phyloP scores from a whole-genome alignment of 202 grass and related monocot genomes.

The Saccharum hybrid region DNA sequence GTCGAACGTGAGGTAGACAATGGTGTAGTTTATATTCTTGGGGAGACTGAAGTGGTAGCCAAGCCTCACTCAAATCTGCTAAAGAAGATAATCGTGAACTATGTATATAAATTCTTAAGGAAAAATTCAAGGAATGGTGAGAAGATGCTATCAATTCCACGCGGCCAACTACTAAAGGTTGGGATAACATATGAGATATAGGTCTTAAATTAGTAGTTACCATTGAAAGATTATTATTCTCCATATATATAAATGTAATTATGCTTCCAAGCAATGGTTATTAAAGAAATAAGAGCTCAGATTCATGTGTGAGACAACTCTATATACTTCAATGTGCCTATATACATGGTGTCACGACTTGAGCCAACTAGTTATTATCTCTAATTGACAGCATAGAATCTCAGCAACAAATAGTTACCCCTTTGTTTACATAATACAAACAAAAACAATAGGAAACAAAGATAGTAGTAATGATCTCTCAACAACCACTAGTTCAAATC shows the following conservation, averaged over 20 bases:
- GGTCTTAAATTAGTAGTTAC: background rate
- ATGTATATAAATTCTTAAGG: conserved; percentile 54
- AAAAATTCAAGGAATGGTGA: conserved; percentile 64
- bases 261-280: background rate
- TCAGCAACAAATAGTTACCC: background rate
- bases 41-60: conserved; percentile 58
- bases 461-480: background rate
- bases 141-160: conserved; percentile 59
- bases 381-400: background rate
- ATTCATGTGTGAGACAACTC: background rate
- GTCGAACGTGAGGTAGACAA: conserved; percentile 58
- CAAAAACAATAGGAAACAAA: background rate
- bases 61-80: conserved; percentile 47
- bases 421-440: background rate
- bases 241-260: background rate
- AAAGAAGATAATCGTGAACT: conserved; percentile 57
- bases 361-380: background rate
- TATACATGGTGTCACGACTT: background rate
- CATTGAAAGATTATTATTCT: background rate
- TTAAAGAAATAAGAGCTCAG: background rate
- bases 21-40: conserved; percentile 62
- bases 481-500: background rate
- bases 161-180: conserved; percentile 55
- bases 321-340: background rate
- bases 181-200: conserved; percentile 67